phyloP scores from a whole-genome alignment of 2,329 filamentous ascomycete genomes.

The Gremmenia infestans region DNA sequence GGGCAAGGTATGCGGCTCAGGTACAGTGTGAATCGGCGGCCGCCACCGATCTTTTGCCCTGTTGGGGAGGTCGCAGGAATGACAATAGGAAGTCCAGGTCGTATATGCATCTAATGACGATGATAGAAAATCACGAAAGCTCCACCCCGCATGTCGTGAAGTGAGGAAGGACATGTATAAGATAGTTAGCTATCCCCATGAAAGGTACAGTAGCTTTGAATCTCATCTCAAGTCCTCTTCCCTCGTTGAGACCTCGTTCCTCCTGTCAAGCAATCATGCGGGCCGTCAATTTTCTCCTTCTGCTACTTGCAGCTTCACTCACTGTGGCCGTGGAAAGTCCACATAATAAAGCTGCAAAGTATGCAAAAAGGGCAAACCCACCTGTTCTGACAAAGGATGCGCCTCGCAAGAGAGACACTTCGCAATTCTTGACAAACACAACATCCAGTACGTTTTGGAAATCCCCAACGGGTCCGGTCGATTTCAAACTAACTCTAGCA shows the following conservation, averaged over 20 bases:
- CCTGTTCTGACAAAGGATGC: conserved; percentile 9
- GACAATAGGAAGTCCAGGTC: no score
- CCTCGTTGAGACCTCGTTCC: background rate
- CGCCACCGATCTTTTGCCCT: no score
- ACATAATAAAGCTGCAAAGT: conserved; percentile 15
- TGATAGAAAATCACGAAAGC: no score
- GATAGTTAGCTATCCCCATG: no score
- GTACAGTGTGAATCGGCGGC: no score
- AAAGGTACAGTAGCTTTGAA: no score
- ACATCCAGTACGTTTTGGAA: conserved; percentile 12
- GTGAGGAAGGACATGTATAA: no score
- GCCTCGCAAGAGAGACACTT: conserved; percentile 9
- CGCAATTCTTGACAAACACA: conserved; percentile 16
- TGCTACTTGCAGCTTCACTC: conserved; percentile 17
- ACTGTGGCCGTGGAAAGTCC: conserved; percentile 31
- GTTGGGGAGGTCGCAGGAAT: no score
- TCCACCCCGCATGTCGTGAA: no score
- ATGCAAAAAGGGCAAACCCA: conserved; percentile 9
- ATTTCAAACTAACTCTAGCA: background rate
- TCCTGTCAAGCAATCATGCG: background rate
- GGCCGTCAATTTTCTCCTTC: conserved; percentile 2
- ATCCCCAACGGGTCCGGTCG: background rate
- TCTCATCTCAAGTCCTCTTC: no score
- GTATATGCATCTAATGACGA: no score
- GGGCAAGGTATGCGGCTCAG: no score